Percentiles rank a stretch among this genome's conserved stretches.
phyloP scores from a whole-genome alignment of 2,329 filamentous ascomycete genomes.

The Fusarium anguioides region DNA sequence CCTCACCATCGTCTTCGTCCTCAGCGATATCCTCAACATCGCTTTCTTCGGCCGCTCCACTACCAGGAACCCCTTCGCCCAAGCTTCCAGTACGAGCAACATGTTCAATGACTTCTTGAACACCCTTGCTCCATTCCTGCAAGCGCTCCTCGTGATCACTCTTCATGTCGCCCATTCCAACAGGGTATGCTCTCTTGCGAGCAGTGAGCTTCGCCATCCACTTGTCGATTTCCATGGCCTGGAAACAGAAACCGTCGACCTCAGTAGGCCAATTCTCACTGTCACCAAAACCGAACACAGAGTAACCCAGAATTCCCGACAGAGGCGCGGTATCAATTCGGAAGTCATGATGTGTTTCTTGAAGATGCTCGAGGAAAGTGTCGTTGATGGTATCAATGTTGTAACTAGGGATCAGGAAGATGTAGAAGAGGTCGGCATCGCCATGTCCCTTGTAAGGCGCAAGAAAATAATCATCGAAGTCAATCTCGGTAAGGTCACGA shows the following conservation, averaged over 20 bases:
- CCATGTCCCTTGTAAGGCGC: slow-evolving; percentile 71
- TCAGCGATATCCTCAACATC: slow-evolving; percentile 78
- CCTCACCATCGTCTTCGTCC: slow-evolving; percentile 66
- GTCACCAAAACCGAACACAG: slow-evolving; percentile 94
- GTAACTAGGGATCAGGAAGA: slow-evolving; percentile 88
- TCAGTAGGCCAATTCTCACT: slow-evolving; percentile 92
- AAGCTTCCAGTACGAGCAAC: slow-evolving; percentile 69
- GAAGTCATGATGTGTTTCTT: slow-evolving; percentile 97
- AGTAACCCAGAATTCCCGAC: slow-evolving; percentile 81
- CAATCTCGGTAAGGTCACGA: slow-evolving; percentile 84
- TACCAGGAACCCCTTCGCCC: slow-evolving; percentile 77
- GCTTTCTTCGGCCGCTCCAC: slow-evolving; percentile 85
- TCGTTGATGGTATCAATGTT: slow-evolving; percentile 94
- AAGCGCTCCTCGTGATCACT: slow-evolving; percentile 74
- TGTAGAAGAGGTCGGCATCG: slow-evolving; percentile 78
- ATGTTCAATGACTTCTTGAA: slow-evolving; percentile 75
- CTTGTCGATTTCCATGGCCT: slow-evolving; percentile 88
- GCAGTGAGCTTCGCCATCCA: slow-evolving; percentile 98
- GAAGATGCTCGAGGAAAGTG: slow-evolving; percentile 85
- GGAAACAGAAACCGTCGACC: slow-evolving; percentile 90
- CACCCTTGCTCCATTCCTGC: slow-evolving; percentile 80
- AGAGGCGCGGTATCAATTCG: slow-evolving; percentile 91
- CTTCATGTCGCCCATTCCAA: slow-evolving; percentile 90
- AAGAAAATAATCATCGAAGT: slow-evolving; percentile 94
- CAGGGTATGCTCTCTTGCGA: slow-evolving; percentile 85